Conservation (phyloP, 345 rosid genomes). For the Euclidium syriacum region DNA sequence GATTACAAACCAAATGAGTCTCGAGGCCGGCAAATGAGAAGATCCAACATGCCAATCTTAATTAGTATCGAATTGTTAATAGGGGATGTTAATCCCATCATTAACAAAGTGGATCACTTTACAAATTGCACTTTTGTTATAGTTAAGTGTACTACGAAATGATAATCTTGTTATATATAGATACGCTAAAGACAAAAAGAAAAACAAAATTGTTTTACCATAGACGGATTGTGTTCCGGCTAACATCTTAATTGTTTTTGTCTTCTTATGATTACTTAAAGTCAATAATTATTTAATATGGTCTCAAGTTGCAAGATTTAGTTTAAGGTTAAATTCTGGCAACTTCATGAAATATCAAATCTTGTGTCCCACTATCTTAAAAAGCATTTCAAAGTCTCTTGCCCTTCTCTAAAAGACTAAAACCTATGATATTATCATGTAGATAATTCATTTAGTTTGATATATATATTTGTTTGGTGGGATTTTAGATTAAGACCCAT, state of each 20-base stretch:
- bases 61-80: too few species aligned
- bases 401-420: background rate
- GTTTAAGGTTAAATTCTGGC: background rate
- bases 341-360: background rate
- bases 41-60: too few species aligned
- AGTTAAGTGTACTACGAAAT: background rate
- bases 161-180: background rate
- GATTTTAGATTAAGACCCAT: constrained; percentile 20
- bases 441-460: background rate
- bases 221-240: constrained; percentile 1
- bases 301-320: constrained; percentile 3
- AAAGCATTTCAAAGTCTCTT: background rate
- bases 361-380: constrained; percentile 6
- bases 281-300: background rate
- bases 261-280: constrained; percentile 5
- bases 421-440: background rate
- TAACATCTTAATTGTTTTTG: background rate
- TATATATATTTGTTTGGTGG: background rate
- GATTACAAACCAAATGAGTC: too few species aligned
- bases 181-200: background rate
- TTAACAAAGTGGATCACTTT: too few species aligned
- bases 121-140: too few species aligned
- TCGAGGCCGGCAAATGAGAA: too few species aligned
- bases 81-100: too few species aligned
- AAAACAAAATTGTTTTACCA: background rate